Conservation (phyloP, 176 grass and related monocot species). For the Ampelocalamus luodianensis region DNA sequence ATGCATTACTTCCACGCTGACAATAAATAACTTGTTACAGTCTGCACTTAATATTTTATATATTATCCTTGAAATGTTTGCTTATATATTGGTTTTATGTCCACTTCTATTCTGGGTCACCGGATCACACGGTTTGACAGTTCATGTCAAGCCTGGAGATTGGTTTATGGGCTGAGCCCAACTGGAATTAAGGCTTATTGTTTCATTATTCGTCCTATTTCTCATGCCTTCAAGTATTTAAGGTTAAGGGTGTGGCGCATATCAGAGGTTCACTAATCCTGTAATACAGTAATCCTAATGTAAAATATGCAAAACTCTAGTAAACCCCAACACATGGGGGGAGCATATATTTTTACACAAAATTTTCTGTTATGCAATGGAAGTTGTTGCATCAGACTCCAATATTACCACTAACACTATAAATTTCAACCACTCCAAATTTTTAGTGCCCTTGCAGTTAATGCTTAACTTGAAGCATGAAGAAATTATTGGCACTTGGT, state of each 20-base stretch:
- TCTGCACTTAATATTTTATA: constrained; percentile 19
- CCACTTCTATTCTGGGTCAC: constrained; percentile 3
- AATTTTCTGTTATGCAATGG: not conserved
- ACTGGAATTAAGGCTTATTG: not conserved
- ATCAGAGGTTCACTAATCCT: not conserved
- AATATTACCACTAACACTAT: not conserved
- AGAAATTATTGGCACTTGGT: not conserved
- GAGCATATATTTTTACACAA: not conserved
- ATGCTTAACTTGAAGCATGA: constrained; percentile 14
- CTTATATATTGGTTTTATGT: not conserved
- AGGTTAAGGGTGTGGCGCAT: not conserved
- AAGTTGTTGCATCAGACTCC: not conserved
- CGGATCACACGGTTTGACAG: not conserved
- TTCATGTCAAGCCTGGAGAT: not conserved
- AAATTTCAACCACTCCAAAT: not conserved
- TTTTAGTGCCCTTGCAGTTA: not conserved
- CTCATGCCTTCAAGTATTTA: not conserved
- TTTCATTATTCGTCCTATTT: not conserved
- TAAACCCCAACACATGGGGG: not conserved
- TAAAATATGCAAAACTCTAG: not conserved
- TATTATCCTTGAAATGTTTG: not conserved
- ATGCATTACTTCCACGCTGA: not conserved
- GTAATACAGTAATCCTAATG: too few relatives aligned
- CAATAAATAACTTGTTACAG: constrained; percentile 22
- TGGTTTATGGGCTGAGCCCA: not conserved